These are phyloP conservation scores for Auricularia heimuer DNA, from an alignment of 768 basidiomycete species.

Conservation along the genomic window DNA sequence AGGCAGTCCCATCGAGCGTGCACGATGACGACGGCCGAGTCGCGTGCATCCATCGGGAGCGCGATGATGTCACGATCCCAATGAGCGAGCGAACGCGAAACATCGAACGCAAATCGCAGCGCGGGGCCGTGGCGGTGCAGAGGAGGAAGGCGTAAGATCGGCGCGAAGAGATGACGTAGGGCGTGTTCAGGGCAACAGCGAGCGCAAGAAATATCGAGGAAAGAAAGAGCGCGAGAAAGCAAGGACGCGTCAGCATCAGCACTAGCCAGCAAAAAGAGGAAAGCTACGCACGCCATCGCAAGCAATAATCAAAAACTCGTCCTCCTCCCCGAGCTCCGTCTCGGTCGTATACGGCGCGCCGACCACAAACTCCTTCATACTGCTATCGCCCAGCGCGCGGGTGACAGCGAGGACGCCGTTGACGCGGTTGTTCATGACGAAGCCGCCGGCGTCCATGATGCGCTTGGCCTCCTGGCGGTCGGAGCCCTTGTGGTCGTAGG, in stretches of 20 bases:
- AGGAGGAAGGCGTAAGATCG: not conserved
- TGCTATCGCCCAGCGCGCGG: constrained; percentile 87
- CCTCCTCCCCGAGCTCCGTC: constrained; percentile 79
- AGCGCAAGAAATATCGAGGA: not conserved
- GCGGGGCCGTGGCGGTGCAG: not conserved
- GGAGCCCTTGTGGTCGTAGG: constrained; percentile 97
- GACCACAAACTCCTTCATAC: constrained; percentile 99
- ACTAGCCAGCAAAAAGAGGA: too few species aligned
- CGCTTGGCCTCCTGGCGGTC: constrained; percentile 97
- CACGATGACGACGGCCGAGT: not conserved
- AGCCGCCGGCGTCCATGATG: constrained; percentile 95
- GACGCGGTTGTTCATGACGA: constrained; percentile 96
- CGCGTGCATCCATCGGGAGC: not conserved
- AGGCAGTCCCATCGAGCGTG: too few species aligned
- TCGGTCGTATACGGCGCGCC: constrained; percentile 98
- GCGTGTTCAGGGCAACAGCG: not conserved
- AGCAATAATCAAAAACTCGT: constrained; percentile 91
- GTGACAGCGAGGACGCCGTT: constrained; percentile 97
- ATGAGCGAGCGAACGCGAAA: constrained; percentile 5
- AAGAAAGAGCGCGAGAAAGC: not conserved
- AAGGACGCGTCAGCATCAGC: not conserved
- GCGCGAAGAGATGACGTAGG: not conserved
- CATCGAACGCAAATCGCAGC: not conserved
- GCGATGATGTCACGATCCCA: too few species aligned
- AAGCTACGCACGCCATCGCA: constrained; percentile 97